Conservation (phyloP, 305 asterid genomes). For the Nicotiana rustica region DNA sequence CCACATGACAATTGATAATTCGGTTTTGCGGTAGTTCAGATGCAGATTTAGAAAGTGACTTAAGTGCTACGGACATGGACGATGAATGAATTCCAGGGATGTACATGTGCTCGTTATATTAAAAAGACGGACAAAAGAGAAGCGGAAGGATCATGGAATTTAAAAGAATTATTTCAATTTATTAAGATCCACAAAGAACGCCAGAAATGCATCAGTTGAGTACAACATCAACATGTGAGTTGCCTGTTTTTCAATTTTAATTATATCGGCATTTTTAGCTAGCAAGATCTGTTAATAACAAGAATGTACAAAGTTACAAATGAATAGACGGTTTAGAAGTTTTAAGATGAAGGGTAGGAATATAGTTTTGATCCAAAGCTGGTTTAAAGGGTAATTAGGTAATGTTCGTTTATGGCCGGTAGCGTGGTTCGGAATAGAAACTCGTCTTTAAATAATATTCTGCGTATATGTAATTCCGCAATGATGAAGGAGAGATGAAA, state of each 20-base stretch:
- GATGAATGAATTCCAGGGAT: constrained; percentile 15
- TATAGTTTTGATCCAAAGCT: neutral
- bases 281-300: no score
- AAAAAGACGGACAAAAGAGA: neutral
- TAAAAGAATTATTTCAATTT: neutral
- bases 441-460: neutral
- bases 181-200: constrained; percentile 24
- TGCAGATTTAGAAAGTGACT: constrained; percentile 18
- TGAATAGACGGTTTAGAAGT: no score
- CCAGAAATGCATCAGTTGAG: constrained; percentile 22
- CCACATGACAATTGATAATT: constrained; percentile 18
- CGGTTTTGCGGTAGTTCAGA: neutral
- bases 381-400: neutral
- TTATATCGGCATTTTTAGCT: no score
- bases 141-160: constrained; percentile 9
- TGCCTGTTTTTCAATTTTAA: neutral
- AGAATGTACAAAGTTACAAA: no score
- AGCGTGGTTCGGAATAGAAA: neutral
- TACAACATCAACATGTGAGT: constrained; percentile 26
- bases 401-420: neutral
- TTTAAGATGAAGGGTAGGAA: neutral
- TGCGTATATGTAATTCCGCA: neutral
- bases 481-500: constrained; percentile 11
- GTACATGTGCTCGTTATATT: neutral
- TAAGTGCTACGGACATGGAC: constrained; percentile 11